These are phyloP conservation scores for Diospyros lotus DNA, from an alignment of 148 eudicot species.

Conservation along the genomic window DNA sequence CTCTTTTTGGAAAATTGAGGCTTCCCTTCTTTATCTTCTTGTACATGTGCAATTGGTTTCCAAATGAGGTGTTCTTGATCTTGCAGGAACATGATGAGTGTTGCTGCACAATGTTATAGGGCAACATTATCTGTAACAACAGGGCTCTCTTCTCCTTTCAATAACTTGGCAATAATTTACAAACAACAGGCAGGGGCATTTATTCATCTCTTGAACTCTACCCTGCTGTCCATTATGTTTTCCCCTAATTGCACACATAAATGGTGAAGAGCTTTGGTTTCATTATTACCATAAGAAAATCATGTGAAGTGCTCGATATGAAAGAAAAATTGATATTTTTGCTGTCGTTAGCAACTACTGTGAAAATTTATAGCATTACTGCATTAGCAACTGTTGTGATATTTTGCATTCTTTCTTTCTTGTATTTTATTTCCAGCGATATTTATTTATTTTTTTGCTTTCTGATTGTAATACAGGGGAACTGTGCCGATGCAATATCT, in stretches of 20 bases:
- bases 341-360: too few species aligned
- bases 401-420: background rate
- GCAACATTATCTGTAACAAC: conserved; percentile 85
- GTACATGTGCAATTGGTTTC: background rate
- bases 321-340: too few species aligned
- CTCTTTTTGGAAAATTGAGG: background rate
- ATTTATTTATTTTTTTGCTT: background rate
- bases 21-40: background rate
- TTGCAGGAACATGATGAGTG: conserved; percentile 81
- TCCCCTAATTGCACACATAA: too few species aligned
- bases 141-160: conserved; percentile 94
- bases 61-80: conserved; percentile 14
- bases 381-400: background rate
- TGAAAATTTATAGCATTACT: too few species aligned
- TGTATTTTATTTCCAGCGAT: background rate
- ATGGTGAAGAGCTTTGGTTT: background rate
- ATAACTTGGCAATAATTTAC: conserved; percentile 84
- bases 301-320: too few species aligned
- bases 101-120: conserved; percentile 85
- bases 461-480: conserved; percentile 53
- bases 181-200: conserved; percentile 73
- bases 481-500: conserved; percentile 73
- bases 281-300: background rate
- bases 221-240: background rate
- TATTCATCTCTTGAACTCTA: background rate